These are phyloP conservation scores for Falciphora oryzae DNA, from an alignment of 2,329 filamentous ascomycete genomes.

Conservation along the genomic window DNA sequence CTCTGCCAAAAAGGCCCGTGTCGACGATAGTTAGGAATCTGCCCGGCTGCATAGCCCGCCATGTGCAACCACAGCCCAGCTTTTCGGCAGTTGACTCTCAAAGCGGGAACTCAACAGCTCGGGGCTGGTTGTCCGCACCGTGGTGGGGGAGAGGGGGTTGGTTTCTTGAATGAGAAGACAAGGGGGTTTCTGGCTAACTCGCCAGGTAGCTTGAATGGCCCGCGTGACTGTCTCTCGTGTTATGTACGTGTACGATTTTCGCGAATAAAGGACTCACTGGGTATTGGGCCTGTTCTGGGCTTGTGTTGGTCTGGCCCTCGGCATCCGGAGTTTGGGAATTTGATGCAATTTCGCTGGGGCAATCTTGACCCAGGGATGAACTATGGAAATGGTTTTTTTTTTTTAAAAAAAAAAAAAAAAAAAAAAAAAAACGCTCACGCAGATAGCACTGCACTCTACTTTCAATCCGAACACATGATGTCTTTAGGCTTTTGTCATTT, in stretches of 20 bases:
- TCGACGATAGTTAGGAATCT: constrained; percentile 22
- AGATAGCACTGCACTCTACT: background rate
- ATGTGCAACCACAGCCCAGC: no score
- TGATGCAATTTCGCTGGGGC: background rate
- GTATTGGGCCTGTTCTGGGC: background rate
- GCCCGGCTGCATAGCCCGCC: background rate
- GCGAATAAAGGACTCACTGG: background rate
- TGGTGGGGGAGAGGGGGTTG: background rate
- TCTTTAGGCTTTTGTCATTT: background rate
- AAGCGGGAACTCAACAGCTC: background rate
- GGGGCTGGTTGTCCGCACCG: background rate
- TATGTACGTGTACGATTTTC: background rate
- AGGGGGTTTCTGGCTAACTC: background rate
- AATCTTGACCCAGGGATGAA: background rate
- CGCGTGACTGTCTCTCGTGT: background rate
- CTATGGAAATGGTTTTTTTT: background rate
- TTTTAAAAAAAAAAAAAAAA: no score
- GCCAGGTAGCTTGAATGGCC: background rate
- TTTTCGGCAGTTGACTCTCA: background rate
- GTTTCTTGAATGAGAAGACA: background rate
- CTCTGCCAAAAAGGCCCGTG: constrained; percentile 40
- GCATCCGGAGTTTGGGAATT: background rate
- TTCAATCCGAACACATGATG: background rate
- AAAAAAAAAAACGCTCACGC: background rate
- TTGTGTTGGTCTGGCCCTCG: background rate